Conservation (phyloP, 2,329 filamentous ascomycete genomes). For the Arthrobotrys conoides region DNA sequence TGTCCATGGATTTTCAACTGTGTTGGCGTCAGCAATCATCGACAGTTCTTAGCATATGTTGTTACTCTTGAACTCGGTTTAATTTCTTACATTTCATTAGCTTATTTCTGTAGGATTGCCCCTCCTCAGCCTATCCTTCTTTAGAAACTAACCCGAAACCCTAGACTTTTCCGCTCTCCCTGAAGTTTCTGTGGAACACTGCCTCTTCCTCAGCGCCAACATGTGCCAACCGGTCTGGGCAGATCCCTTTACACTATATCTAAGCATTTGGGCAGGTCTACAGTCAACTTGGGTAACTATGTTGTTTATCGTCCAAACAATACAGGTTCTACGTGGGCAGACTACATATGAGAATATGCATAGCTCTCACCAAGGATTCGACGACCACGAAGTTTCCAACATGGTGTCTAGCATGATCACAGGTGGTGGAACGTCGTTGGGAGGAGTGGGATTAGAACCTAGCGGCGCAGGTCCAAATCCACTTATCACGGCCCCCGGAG, state of each 20-base stretch:
- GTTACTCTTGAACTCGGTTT: conserved; percentile 80
- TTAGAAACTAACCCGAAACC: conserved; percentile 62
- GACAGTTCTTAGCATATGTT: conserved; percentile 94
- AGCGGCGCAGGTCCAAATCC: conserved; percentile 77
- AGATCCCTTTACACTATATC: conserved; percentile 85
- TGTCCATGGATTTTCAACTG: conserved; percentile 99
- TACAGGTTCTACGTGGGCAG: conserved; percentile 91
- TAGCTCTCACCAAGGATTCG: conserved; percentile 74
- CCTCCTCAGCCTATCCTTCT: conserved; percentile 63
- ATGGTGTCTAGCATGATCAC: conserved; percentile 82
- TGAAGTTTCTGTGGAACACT: conserved; percentile 67
- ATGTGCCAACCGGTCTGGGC: conserved; percentile 83
- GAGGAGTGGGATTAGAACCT: conserved; percentile 79
- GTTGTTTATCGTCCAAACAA: conserved; percentile 92
- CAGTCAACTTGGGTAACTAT: conserved; percentile 98
- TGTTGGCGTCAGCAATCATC: conserved; percentile 93
- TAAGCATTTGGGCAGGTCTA: conserved; percentile 82
- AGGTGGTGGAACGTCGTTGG: conserved; percentile 76
- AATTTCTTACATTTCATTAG: conserved; percentile 44
- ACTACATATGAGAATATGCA: conserved; percentile 98
- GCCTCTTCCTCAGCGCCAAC: conserved; percentile 80
- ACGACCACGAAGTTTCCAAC: conserved; percentile 67
- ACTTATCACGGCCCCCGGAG: conserved; percentile 63
- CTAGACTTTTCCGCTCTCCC: conserved; percentile 44
- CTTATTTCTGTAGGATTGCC: conserved; percentile 62